Base-by-base conservation (phyloP, 2,329 filamentous ascomycete genomes). In the Colletotrichum tamarilloi region DNA sequence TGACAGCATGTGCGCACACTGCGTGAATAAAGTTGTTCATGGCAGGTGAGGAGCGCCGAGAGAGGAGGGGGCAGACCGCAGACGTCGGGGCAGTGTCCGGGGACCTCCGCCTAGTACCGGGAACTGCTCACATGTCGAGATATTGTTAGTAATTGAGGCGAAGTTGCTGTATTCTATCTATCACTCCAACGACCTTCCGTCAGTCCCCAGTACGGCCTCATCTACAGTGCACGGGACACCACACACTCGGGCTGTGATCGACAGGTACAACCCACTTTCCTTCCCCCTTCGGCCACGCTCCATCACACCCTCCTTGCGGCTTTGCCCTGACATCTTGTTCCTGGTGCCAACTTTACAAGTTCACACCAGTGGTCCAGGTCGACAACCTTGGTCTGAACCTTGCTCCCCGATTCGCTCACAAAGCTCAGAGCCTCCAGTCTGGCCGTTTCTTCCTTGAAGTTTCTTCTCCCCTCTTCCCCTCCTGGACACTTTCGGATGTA, bases 161-260 rank as follows among this genome's bases (percentile, higher is more conserved):
- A 1, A 14, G 0, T 0, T 1, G 2, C 9, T 0, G 2, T 7
- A 3, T 5, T 8, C 5, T 11, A 8, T 28, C 30, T 73, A 70
- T 60, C 46, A 16, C 8, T 12, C 11, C 1, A 6, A 9, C 5
- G 4, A 14, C 11, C 6, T 30, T 19, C 24, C 2, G 8, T 5
- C 28, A 22, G 70, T 64, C 22, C 1, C 42, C 66, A 56, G 38
- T 70, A 70, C 67, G 16, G 22, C 19, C 8, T n/a, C 19, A 26
- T 2, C 19, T 52, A 73, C 67, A 73, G 70, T 73, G 55, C 22
- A 32, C 7, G 26, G 28, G n/a, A 24, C 32, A 65, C 67, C 24
- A 22, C 67, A 28, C 70, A 73, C 70, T 70, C 46, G 60, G 70
- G 67, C 38, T 35, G 19, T 64, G 70, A 73, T 73, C 67, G 70